Conservation (phyloP, 2,329 filamentous ascomycete species). For the Daldinia sp. region DNA sequence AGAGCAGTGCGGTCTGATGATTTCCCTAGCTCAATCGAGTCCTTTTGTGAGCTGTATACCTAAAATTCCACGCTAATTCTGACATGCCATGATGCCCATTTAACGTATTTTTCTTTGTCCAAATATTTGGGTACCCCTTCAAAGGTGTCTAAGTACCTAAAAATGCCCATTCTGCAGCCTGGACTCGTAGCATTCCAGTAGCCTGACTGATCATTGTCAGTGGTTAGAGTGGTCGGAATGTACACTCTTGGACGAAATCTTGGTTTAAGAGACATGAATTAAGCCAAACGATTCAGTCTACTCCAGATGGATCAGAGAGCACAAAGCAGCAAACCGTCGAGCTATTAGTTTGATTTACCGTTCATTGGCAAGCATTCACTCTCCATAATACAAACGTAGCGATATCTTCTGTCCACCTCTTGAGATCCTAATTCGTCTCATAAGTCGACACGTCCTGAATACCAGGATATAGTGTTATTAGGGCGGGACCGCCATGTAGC, state of each 20-base stretch:
- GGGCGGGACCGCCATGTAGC: too few species aligned
- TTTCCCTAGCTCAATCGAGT: slow-evolving; percentile 63
- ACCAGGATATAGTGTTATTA: too few species aligned
- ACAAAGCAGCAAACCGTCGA: neutral
- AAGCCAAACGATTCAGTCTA: neutral
- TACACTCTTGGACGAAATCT: neutral
- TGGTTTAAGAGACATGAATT: neutral
- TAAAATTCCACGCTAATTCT: slow-evolving; percentile 51
- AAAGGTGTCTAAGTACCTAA: neutral
- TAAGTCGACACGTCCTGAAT: too few species aligned
- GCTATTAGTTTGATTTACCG: neutral
- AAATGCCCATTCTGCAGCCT: too few species aligned
- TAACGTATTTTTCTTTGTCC: too few species aligned
- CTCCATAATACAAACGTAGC: too few species aligned
- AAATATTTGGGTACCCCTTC: neutral
- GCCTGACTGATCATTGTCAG: too few species aligned
- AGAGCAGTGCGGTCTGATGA: slow-evolving; percentile 53
- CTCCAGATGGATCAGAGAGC: neutral
- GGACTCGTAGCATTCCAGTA: too few species aligned
- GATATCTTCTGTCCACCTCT: too few species aligned
- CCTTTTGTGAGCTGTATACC: slow-evolving; percentile 70
- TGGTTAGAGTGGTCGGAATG: too few species aligned
- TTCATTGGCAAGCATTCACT: neutral
- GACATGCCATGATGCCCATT: neutral
- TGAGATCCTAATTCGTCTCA: too few species aligned